Evolutionary conservation across 1,284 basidiomycete species (phyloP), one percentile per base, ranked within the genome.

Genomic region (Apiotrichum montevideense): DNA sequence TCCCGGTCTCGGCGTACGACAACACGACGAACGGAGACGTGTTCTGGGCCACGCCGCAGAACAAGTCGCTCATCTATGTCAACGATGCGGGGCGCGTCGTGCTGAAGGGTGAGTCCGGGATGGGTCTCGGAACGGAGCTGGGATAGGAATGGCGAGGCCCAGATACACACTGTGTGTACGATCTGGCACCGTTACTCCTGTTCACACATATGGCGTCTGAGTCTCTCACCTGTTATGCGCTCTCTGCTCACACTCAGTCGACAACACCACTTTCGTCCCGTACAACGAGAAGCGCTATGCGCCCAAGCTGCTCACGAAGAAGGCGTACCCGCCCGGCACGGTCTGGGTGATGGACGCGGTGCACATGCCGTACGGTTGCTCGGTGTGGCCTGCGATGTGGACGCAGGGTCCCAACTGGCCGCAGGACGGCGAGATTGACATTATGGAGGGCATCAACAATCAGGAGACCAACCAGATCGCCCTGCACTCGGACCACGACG

Each of bases 1-100:
- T 47, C 41, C 66, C 66, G 6, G 52, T 43, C 4, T 54, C 61
- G 32, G 46, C 60, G 0, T 75, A 71, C 45, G 73, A 73, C 63
- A 73, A 74, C 56, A 74, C 73, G 10, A 74, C 73, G 48, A 71
- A 67, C 63, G 87, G 87, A 51, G 84, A 89, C 70, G 81, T 71
- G 11, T 73, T 70, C 57, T 77, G 71, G 71, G 73, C 70, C 2
- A 67, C 66, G 4, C 46, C 67, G 4, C 33, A 55, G 72, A 72
- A 69, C 63, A 62, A 66, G 35, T 77, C 77, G 35, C 69, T 80
- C 35, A 67, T 79, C 34, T 74, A 70, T 32, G 70, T 90, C 64
- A 91, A 89, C 69, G 67, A 69, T 29, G 81, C 79, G 11, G 87
- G 87, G 15, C 82, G 88, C 72, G 86, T 86, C 11, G 76, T 94